Evolutionary conservation across 257 asterid species (phyloP).

Genomic region (Solanum gandarillasii): DNA sequence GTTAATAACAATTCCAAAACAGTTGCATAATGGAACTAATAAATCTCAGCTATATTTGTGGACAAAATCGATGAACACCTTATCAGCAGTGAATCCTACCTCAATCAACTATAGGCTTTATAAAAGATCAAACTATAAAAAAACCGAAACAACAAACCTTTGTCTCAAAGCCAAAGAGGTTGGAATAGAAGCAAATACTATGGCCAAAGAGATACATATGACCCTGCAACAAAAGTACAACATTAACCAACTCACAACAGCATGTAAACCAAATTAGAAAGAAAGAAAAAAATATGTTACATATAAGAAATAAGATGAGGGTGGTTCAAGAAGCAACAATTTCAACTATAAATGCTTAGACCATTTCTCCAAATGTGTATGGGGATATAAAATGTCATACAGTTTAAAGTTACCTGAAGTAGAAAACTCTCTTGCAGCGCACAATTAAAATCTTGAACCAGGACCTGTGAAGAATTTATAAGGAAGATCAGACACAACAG

Average conservation of each 20-base stretch:
- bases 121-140: not conserved
- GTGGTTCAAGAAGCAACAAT: not conserved
- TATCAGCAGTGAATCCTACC: not conserved
- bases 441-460: constrained; percentile 92
- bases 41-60: not conserved
- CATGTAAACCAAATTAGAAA: not conserved
- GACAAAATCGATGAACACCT: not conserved
- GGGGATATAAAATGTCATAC: constrained; percentile 1
- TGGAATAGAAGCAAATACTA: constrained; percentile 87
- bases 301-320: not conserved
- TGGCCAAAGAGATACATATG: constrained; percentile 85
- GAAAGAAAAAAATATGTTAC: not conserved
- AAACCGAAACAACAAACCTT: constrained; percentile 41
- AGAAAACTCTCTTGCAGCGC: constrained; percentile 95
- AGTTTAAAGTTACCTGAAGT: constrained; percentile 60
- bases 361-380: not conserved
- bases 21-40: not conserved
- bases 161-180: constrained; percentile 94
- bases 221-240: constrained; percentile 59
- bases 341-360: not conserved
- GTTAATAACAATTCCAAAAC: not conserved
- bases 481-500: not conserved
- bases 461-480: constrained; percentile 37
- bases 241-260: not conserved
- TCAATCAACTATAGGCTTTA: not conserved